These are phyloP conservation scores for Litsea cubeba DNA, from an alignment of 164 flowering plant genomes.

Conservation along the genomic window DNA sequence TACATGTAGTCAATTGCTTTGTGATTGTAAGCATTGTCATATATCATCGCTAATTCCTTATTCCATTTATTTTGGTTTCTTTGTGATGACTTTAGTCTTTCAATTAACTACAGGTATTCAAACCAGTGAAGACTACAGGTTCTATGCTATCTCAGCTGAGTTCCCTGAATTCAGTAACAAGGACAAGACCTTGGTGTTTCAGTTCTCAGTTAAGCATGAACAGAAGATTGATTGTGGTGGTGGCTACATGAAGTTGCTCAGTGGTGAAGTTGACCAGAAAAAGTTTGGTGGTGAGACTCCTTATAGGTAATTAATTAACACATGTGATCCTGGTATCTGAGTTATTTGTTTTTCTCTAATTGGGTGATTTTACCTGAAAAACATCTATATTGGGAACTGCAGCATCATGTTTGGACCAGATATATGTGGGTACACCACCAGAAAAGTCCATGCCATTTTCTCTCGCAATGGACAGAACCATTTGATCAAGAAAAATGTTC, in stretches of 20 bases:
- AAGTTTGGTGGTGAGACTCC: conserved; percentile 96
- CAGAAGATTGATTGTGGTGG: conserved; percentile 99
- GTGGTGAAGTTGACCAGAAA: conserved; percentile 82
- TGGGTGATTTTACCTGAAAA: too few species aligned
- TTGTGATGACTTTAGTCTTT: too few species aligned
- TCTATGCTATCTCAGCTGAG: conserved; percentile 86
- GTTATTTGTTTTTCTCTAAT: too few species aligned
- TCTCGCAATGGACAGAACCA: conserved; percentile 53
- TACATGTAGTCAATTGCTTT: neutral
- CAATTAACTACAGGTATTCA: conserved; percentile 58
- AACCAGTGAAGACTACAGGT: conserved; percentile 86
- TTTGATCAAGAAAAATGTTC: conserved; percentile 89
- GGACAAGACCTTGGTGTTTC: conserved; percentile 85
- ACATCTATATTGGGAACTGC: conserved; percentile 19
- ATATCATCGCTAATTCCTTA: too few species aligned
- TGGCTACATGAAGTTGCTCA: conserved; percentile 94
- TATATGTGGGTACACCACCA: conserved; percentile 87
- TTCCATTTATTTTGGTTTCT: too few species aligned
- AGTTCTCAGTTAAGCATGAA: conserved; percentile 89
- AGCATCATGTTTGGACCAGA: conserved; percentile 99
- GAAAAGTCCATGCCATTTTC: conserved; percentile 93
- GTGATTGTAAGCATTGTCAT: too few species aligned
- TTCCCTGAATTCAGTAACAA: conserved; percentile 92
- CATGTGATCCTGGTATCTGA: neutral
- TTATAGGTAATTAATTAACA: conserved; percentile 55